Percentiles rank a stretch among this genome's conserved stretches.
phyloP scores from a whole-genome alignment of 495 filamentous ascomycete species.

The Podospora pseudoanserina region DNA sequence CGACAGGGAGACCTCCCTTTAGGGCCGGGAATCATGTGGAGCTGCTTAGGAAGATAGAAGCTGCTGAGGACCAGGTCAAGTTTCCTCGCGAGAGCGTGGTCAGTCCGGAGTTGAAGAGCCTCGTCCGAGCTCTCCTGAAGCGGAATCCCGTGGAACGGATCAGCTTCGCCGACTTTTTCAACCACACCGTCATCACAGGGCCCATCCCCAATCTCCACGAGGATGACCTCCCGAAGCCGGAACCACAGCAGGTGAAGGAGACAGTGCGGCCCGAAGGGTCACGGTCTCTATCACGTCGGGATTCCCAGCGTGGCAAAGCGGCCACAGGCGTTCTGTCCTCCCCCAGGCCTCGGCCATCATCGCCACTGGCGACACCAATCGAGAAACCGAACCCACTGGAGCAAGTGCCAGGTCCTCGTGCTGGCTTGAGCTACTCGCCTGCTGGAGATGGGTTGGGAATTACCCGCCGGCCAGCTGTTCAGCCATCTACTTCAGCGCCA shows the following conservation, averaged over 20 bases:
- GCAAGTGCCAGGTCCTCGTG: slow-evolving; percentile 16
- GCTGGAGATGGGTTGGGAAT: slow-evolving; percentile 44
- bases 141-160: slow-evolving; percentile 79
- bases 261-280: slow-evolving; percentile 26
- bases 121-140: slow-evolving; percentile 78
- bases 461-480: slow-evolving; percentile 32
- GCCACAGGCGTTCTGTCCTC: slow-evolving; percentile 27
- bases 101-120: slow-evolving; percentile 73
- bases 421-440: slow-evolving; percentile 31
- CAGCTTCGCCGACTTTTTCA: slow-evolving; percentile 79
- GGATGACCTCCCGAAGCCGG: slow-evolving; percentile 59
- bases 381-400: slow-evolving; percentile 35
- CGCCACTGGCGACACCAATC: slow-evolving; percentile 37
- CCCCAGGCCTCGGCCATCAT: slow-evolving; percentile 37
- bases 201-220: slow-evolving; percentile 79
- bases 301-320: slow-evolving; percentile 18
- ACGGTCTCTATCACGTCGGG: slow-evolving; percentile 15
- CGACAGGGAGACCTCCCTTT: slow-evolving; percentile 85
- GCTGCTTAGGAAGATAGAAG: slow-evolving; percentile 85
- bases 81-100: slow-evolving; percentile 71
- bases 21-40: slow-evolving; percentile 92
- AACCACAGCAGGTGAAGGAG: background rate
- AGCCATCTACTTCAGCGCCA: slow-evolving; percentile 41
- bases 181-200: slow-evolving; percentile 64
- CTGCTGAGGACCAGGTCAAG: slow-evolving; percentile 72